Conservation (phyloP, 805 yeast genomes). For the Lipomyces starkeyi region DNA sequence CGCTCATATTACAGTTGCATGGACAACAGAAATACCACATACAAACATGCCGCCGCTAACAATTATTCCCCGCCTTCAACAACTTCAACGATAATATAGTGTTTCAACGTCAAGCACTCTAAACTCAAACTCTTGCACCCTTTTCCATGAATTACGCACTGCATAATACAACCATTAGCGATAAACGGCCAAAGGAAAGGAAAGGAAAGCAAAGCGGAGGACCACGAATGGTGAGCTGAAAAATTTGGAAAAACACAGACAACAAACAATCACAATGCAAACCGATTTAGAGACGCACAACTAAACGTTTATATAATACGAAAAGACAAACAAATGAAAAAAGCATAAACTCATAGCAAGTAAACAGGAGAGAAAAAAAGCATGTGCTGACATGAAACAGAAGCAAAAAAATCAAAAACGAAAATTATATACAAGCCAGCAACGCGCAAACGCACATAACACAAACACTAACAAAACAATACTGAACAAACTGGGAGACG, state of each 20-base stretch:
- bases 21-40: neutral
- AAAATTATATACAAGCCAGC: slow-evolving; percentile 5
- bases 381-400: slow-evolving; percentile 1
- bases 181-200: neutral
- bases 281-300: slow-evolving; percentile 1
- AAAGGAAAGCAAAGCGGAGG: neutral
- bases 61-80: neutral
- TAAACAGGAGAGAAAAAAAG: neutral
- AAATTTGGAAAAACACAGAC: neutral
- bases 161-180: neutral
- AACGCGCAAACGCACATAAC: slow-evolving; percentile 4
- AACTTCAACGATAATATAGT: neutral
- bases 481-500: neutral
- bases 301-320: neutral
- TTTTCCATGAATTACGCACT: neutral
- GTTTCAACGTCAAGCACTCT: neutral
- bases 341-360: neutral
- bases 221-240: neutral
- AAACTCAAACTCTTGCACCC: neutral
- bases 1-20: neutral
- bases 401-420: slow-evolving; percentile 9
- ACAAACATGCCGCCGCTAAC: neutral
- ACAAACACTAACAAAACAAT: neutral
- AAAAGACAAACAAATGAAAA: neutral
- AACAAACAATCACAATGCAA: slow-evolving; percentile 1